These are phyloP conservation scores for Claviceps pazoutovae DNA, from an alignment of 2,329 filamentous ascomycete species.

Conservation along the genomic window DNA sequence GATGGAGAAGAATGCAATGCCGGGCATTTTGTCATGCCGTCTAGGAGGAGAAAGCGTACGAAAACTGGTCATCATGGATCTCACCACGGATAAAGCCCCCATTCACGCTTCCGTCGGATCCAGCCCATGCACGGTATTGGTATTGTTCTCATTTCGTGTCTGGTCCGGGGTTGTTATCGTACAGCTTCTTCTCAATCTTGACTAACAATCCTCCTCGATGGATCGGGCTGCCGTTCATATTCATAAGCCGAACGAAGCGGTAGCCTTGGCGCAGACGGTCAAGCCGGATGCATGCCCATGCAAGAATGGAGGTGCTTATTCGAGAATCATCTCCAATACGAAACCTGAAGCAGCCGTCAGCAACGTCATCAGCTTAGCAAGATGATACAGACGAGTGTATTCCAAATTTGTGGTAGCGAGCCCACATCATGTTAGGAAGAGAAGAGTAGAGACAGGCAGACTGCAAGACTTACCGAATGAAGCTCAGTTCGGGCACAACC, in stretches of 20 bases:
- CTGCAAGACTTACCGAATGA: conserved; percentile 48
- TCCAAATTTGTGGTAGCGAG: neutral
- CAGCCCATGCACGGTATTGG: neutral
- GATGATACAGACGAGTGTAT: neutral
- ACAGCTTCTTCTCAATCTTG: conserved; percentile 31
- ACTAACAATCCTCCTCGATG: conserved; percentile 36
- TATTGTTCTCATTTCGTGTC: neutral
- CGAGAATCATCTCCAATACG: conserved; percentile 37
- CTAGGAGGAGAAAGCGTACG: too few relatives aligned
- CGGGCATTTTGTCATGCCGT: too few relatives aligned
- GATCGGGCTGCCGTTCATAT: conserved; percentile 29
- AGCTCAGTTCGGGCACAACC: conserved; percentile 56
- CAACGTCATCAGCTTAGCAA: conserved; percentile 8
- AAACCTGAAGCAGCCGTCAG: conserved; percentile 25
- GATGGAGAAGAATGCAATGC: too few relatives aligned
- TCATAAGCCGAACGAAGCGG: conserved; percentile 37
- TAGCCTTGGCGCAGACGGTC: conserved; percentile 42
- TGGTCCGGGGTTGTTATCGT: neutral
- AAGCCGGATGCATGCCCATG: conserved; percentile 46
- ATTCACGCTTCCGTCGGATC: too few relatives aligned
- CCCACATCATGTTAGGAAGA: neutral
- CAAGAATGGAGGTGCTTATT: conserved; percentile 25
- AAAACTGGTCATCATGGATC: too few relatives aligned
- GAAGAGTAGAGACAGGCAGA: neutral
- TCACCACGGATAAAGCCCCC: too few relatives aligned